Evolutionary conservation across 1,139 yeast genomes (phyloP), one percentile per base, ranked within the genome.

Genomic region (Wickerhamomyces sp.): DNA sequence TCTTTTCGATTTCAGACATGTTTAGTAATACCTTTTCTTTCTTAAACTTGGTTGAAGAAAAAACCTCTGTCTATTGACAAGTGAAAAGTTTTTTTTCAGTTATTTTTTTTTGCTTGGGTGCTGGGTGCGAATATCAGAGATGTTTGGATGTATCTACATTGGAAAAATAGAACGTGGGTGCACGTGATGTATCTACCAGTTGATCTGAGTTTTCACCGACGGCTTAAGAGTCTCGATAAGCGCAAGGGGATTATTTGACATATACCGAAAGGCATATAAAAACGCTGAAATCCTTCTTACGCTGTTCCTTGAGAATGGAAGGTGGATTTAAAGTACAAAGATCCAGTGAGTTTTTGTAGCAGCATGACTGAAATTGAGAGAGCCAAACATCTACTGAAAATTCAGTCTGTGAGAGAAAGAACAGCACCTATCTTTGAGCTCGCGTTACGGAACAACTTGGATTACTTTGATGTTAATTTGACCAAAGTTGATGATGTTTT

Each of bases 1-100:
- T 91, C 78, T 87, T 87, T 74, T 78, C 81, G 62, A 76, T 68
- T 68, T 81, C 83, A 67, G 91, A 79, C 91, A 83, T 83, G 58
- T 53, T 60, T 51, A 54, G 58, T 61, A 55, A 57, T 62, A 59
- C 66, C 71, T 72, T 64, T 64, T 51, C 37, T 39, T 44, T 42
- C 45, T 47, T 50, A 34, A 38, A 35, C 43, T 47, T 49, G 55
- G 54, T 47, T 51, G 20, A 25, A 35, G n/a, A 21, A 35, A 28
- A 26, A 11, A 16, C 16, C 12, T 7, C 10, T 23, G 29, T 14
- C 18, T n/a, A 25, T 21, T 15, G 7, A 34, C 16, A 30, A 36
- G 10, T 17, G 29, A 11, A 18, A 27, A 5, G 38, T 31, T 35
- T 41, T 33, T 41, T 41, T 39, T 37, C 37, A n/a, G n/a, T 39